Base-by-base conservation (phyloP, 73 alveolate genomes). In the Paramecium caudatum region DNA sequence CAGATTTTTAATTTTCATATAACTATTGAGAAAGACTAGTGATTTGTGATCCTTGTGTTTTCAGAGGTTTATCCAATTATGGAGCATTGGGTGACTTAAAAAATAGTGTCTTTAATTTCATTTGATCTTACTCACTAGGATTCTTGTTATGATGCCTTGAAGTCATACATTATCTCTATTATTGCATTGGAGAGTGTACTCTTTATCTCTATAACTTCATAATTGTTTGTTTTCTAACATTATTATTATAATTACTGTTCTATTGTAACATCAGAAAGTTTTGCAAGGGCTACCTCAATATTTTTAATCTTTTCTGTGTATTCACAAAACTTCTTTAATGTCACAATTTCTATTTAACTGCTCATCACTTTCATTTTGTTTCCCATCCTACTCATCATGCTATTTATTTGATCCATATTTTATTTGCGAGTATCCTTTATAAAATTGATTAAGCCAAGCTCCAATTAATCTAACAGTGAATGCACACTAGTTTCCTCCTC, bases 111-210 rank as follows among this genome's bases (percentile, higher is more conserved):
- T 41, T 74, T 16, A 74, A 74, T 74, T 74, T 74, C 46, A 39
- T 37, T 43, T 37, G 27, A 39, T 74, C 88, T 39, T 39, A 27
- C 43, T 74, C 88, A 74, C 88, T 41, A n/a, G 88, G 47, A 68
- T 32, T 68, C 16, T 74, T 74, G 0, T 15, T 30, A 10, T 74
- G 88, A 65, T n/a, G 17, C 19, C 69, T 74, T 27, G 88, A 5
- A 27, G 69, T 74, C 19, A 55, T 27, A 9, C 80, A 55, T 55
- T 55, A 10, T 27, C 43, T 55, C 30, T 23, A 27, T 55, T 27
- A 23, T n/a, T n/a, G n/a, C n/a, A n/a, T n/a, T 27, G 80, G 80
- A 9, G 80, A 55, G 30, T 55, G 80, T 2, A 55, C 80, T 55
- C 80, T 17, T 55, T 55, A 12, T 27, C 80, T 55, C n/a, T 55